A percentile compares a stretch with the other conserved stretches of the same genome.
Evolutionary conservation across 2,329 filamentous ascomycete genomes (phyloP).

Genomic region (Penicillium fuscoglaucum): DNA sequence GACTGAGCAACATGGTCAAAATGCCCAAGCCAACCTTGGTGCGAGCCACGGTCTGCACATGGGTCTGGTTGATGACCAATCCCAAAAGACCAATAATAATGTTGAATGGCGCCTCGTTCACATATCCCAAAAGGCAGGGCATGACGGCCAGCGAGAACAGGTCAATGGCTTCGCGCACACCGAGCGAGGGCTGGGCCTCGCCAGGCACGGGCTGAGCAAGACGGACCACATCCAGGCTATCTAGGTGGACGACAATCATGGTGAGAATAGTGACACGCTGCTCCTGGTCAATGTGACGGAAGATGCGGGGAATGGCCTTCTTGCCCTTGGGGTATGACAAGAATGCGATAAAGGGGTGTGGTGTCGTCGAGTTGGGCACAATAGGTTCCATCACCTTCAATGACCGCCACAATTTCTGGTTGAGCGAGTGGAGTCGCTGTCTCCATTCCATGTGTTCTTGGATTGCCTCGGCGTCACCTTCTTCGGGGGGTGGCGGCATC

Average conservation of each 20-base stretch:
- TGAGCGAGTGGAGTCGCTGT: conserved; percentile 68
- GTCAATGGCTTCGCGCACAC: conserved; percentile 87
- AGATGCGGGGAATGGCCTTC: conserved; percentile 90
- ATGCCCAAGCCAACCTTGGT: conserved; percentile 87
- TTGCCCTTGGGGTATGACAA: conserved; percentile 94
- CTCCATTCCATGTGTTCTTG: conserved; percentile 79
- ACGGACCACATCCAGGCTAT: conserved; percentile 85
- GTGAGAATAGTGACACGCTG: conserved; percentile 91
- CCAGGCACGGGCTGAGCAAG: conserved; percentile 73
- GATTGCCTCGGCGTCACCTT: conserved; percentile 67
- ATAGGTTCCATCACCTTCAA: conserved; percentile 94
- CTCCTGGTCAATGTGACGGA: conserved; percentile 87
- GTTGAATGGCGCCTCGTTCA: conserved; percentile 85
- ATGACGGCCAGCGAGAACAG: conserved; percentile 86
- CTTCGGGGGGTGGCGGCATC: conserved; percentile 67
- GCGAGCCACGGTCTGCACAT: conserved; percentile 78
- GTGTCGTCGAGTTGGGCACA: conserved; percentile 64
- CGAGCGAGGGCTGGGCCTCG: conserved; percentile 70
- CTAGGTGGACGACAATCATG: conserved; percentile 91
- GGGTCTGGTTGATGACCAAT: conserved; percentile 76
- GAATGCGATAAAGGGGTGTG: conserved; percentile 94
- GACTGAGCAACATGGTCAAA: conserved; percentile 89
- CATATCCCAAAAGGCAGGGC: conserved; percentile 83
- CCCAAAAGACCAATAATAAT: conserved; percentile 89
- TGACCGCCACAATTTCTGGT: conserved; percentile 77